Base-by-base conservation (phyloP, 257 asterid genomes). In the Fraxinus quadrangulata region DNA sequence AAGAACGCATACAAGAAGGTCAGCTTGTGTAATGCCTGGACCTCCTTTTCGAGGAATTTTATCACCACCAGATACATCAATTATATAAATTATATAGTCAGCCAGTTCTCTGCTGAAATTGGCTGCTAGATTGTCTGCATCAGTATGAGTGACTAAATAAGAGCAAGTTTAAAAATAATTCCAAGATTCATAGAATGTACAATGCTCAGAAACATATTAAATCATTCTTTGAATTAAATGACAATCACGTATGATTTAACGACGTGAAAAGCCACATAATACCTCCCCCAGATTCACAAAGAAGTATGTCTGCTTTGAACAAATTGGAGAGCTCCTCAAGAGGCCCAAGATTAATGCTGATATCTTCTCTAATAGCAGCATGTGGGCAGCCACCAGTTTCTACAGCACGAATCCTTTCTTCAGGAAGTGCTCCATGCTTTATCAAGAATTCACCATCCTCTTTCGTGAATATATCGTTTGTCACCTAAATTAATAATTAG, bases 351-450 rank as follows among this genome's bases (percentile, higher is more conserved):
- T 94, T 94, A 76, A 92, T 94, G 90, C 96, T 94, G 80, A 92
- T 94, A 73, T 94, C 99, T 86, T 94, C 99, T 81, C 98, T 83
- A 24, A 94, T 92, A 21, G 99, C 99, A 30, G 98, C 99, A 80
- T 94, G 98, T 1, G 99, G 99, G 75, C 96, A 94, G 28, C 99
- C 99, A 51, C 99, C 99, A 4, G 98, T 94, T 90, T 94, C 99
- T 47, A 94, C 96, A 1, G 98, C 98, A 73, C 98, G 97, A 54
- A 92, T 94, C 86, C 99, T 87, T 78, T 94, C 98, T 88, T 88
- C 98, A 0, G 98, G 97, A 80, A 94, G 97, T 7, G 99, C 98
- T 28, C 97, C 97, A 72, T 91, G 93, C 89, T 94, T 94, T 86
- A 92, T 79, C 83, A 94, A 81, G 89, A 94, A 94, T 73, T 94